Evolutionary conservation across 2,329 filamentous ascomycete species (phyloP).

Genomic region (Dactylonectria macrodidyma): DNA sequence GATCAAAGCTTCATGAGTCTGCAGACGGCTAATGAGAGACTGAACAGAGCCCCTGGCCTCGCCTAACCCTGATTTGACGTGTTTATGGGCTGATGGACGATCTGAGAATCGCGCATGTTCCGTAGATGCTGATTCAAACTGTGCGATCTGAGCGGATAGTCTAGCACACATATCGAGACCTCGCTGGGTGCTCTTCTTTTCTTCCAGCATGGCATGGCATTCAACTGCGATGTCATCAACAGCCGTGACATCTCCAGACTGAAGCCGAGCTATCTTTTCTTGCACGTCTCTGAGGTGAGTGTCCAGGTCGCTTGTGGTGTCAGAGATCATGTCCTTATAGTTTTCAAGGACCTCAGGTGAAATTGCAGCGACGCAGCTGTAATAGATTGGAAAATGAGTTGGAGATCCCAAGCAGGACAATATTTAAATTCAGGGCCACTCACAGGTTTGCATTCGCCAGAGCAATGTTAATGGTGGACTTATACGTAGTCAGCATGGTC

Average conservation of each 20-base stretch:
- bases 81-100: not conserved
- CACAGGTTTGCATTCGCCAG: conserved; percentile 47
- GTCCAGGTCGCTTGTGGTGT: not conserved
- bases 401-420: no score
- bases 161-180: not conserved
- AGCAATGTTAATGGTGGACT: conserved; percentile 48
- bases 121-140: conserved; percentile 4
- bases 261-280: no score
- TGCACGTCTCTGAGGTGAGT: not conserved
- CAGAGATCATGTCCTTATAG: no score
- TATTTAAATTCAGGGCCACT: not conserved
- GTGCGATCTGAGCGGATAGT: conserved; percentile 1
- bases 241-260: not conserved
- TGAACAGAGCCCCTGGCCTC: no score
- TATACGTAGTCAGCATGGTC: conserved; percentile 42
- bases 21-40: no score
- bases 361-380: no score
- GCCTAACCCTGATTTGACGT: not conserved
- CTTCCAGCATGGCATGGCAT: not conserved
- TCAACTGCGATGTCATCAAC: not conserved
- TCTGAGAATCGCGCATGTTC: not conserved
- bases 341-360: no score
- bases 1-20: no score
- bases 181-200: not conserved
- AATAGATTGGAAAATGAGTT: no score